These are phyloP conservation scores for Strobilomyces confusus DNA, from an alignment of 768 basidiomycete genomes.

Conservation along the genomic window DNA sequence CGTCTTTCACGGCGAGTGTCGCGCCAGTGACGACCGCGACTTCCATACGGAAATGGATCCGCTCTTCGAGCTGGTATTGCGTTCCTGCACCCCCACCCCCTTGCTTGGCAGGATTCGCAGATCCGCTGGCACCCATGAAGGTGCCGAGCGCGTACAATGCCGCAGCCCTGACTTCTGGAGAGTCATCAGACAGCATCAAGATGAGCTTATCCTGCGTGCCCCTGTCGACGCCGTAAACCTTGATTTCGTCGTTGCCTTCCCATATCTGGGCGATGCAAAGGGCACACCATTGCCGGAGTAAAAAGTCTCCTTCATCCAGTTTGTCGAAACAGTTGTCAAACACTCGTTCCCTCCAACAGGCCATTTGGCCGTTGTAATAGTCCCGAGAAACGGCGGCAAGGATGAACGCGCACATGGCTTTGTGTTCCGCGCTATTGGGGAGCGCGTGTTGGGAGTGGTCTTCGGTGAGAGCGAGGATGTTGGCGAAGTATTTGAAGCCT, in stretches of 20 bases:
- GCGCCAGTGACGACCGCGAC: conserved; percentile 89
- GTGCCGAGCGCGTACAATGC: conserved; percentile 90
- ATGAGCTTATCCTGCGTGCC: conserved; percentile 83
- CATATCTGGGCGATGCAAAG: conserved; percentile 94
- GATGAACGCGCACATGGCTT: conserved; percentile 98
- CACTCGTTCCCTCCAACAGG: conserved; percentile 75
- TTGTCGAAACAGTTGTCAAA: conserved; percentile 86
- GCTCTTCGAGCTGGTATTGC: conserved; percentile 69
- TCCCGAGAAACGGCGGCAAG: conserved; percentile 88
- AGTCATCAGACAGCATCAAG: conserved; percentile 74
- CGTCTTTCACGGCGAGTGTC: conserved; percentile 83
- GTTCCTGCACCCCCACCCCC: conserved; percentile 87
- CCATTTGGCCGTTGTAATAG: conserved; percentile 80
- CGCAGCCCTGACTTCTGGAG: conserved; percentile 90
- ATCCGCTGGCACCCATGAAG: conserved; percentile 86
- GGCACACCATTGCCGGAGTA: conserved; percentile 91
- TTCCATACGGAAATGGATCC: conserved; percentile 84
- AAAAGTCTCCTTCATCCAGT: conserved; percentile 85
- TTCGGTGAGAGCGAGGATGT: conserved; percentile 65
- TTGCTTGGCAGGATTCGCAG: conserved; percentile 56
- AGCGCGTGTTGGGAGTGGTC: conserved; percentile 53
- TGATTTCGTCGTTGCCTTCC: conserved; percentile 90
- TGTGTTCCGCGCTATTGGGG: conserved; percentile 94
- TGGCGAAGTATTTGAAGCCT: conserved; percentile 84
- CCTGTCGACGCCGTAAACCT: conserved; percentile 73